Conservation (phyloP, 1,139 yeast species). For the Geotrichum aggregatum region DNA sequence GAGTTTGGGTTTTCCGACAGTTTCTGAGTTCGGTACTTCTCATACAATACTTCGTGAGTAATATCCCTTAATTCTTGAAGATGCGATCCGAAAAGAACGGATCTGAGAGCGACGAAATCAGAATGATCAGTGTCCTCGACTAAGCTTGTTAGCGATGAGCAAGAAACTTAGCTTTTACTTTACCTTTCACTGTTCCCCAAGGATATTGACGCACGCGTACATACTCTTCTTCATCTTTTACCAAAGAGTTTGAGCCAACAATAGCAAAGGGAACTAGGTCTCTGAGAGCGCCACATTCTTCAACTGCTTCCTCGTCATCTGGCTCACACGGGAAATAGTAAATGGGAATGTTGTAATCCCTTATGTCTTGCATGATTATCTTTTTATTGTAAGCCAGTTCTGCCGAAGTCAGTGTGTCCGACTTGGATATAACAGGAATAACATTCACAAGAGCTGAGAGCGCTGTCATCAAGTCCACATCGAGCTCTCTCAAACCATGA, state of each 20-base stretch:
- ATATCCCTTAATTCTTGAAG: slow-evolving; percentile 87
- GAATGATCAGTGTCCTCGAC: slow-evolving; percentile 80
- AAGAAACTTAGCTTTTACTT: background rate
- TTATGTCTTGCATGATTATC: slow-evolving; percentile 65
- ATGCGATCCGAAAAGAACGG: slow-evolving; percentile 86
- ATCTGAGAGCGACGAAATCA: slow-evolving; percentile 78
- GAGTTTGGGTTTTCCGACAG: slow-evolving; percentile 44
- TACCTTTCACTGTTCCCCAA: slow-evolving; percentile 75
- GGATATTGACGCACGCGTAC: slow-evolving; percentile 86
- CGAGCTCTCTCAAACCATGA: slow-evolving; percentile 69
- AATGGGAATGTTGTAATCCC: slow-evolving; percentile 71
- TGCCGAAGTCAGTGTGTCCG: slow-evolving; percentile 76
- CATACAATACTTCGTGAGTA: slow-evolving; percentile 88
- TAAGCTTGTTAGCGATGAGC: slow-evolving; percentile 7
- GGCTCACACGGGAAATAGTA: slow-evolving; percentile 72
- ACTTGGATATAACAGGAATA: slow-evolving; percentile 80
- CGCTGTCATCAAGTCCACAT: slow-evolving; percentile 70
- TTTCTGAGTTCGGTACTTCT: slow-evolving; percentile 87
- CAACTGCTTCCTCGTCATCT: slow-evolving; percentile 64
- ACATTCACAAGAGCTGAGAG: slow-evolving; percentile 79
- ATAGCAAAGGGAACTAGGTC: slow-evolving; percentile 82
- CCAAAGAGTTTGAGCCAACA: slow-evolving; percentile 51
- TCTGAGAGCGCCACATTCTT: slow-evolving; percentile 74
- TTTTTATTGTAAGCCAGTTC: slow-evolving; percentile 70
- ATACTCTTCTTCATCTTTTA: slow-evolving; percentile 26